Percentiles rank a stretch among this genome's conserved stretches.
Evolutionary conservation across 179 eudicot species (phyloP).

Genomic region (Kewa caespitosa): DNA sequence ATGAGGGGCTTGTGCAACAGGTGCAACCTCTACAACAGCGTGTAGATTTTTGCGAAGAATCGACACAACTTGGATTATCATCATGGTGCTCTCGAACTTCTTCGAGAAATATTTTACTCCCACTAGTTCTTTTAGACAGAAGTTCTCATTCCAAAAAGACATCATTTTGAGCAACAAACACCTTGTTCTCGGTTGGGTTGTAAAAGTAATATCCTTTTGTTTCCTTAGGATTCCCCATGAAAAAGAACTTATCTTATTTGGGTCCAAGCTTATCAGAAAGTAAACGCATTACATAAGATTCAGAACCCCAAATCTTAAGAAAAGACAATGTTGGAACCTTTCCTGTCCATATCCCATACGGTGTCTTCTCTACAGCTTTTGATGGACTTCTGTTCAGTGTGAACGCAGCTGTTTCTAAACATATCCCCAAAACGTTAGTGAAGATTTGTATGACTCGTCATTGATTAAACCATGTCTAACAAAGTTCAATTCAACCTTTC

Average conservation of each 20-base stretch:
- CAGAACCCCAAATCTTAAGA: slow-evolving; percentile 19
- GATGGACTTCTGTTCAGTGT: neutral
- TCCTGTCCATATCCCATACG: slow-evolving; percentile 17
- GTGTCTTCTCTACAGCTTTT: slow-evolving; percentile 16
- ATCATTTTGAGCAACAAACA: too few relatives aligned
- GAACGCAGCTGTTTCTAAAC: neutral
- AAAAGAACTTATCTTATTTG: slow-evolving; percentile 5
- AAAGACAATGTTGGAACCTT: slow-evolving; percentile 5
- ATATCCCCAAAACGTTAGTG: neutral
- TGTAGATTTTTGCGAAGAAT: too few relatives aligned
- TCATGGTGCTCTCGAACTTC: too few relatives aligned
- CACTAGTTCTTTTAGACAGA: too few relatives aligned
- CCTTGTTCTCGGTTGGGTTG: too few relatives aligned
- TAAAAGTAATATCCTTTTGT: too few relatives aligned
- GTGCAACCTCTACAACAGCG: too few relatives aligned
- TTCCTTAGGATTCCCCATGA: neutral
- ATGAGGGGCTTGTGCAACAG: too few relatives aligned
- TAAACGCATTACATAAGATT: neutral
- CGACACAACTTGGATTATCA: too few relatives aligned
- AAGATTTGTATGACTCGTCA: neutral
- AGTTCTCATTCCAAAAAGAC: too few relatives aligned
- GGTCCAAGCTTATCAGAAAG: slow-evolving; percentile 10
- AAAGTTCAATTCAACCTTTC: slow-evolving; percentile 7
- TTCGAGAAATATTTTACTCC: too few relatives aligned
- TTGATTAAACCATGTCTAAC: neutral